Evolutionary conservation across 2,329 filamentous ascomycete genomes (phyloP).

Genomic region (Aspergillus quadrilineatus): DNA sequence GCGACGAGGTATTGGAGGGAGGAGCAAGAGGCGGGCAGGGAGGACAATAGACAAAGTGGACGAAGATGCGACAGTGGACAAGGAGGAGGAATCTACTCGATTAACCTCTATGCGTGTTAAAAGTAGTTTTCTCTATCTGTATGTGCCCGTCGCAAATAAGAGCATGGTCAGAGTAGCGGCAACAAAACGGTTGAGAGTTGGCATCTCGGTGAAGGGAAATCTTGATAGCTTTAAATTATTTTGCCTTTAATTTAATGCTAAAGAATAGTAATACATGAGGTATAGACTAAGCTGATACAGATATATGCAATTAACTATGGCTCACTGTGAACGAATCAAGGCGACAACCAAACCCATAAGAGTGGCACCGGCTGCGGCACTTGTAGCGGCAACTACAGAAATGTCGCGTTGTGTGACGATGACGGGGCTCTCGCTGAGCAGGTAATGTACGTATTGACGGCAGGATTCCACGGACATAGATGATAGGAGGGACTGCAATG

Average conservation of each 20-base stretch:
- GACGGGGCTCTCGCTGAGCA: constrained; percentile 66
- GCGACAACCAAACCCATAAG: constrained; percentile 56
- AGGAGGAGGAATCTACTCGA: too few species aligned
- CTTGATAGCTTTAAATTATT: too few species aligned
- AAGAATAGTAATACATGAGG: not conserved
- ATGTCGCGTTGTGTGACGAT: constrained; percentile 67
- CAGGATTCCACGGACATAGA: constrained; percentile 44
- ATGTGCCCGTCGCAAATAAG: too few species aligned
- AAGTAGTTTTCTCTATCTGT: too few species aligned
- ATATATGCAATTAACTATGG: not conserved
- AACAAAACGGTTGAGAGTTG: too few species aligned
- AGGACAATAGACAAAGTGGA: too few species aligned
- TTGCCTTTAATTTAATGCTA: not conserved
- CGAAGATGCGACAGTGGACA: too few species aligned
- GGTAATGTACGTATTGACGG: constrained; percentile 54
- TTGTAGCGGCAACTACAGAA: constrained; percentile 67
- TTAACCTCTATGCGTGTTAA: too few species aligned
- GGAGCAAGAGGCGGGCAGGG: too few species aligned
- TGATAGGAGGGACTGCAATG: constrained; percentile 24
- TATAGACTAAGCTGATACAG: not conserved
- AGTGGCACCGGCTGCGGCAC: constrained; percentile 64
- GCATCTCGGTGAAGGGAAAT: too few species aligned
- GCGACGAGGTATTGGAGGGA: too few species aligned
- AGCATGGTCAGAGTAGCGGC: too few species aligned
- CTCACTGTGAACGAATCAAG: constrained; percentile 48